Base-by-base conservation (phyloP, 306 rosid genomes). In the Acacia confusa region DNA sequence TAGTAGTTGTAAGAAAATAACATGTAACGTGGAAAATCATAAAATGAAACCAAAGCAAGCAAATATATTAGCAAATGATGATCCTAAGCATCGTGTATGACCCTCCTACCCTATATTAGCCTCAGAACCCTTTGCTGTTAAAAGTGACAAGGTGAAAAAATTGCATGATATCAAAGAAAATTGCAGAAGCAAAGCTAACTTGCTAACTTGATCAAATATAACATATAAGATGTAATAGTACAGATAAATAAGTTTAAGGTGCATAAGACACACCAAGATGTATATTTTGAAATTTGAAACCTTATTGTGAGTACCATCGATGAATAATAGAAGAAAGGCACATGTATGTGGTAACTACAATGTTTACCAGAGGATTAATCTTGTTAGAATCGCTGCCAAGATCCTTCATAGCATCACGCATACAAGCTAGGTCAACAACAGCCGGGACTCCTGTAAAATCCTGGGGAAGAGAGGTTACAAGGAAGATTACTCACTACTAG, bases 401-500 rank as follows among this genome's bases (percentile, higher is more conserved):
- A 70, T 70, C 91, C 83, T 93, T 96, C 99, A 96, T 93, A 74
- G 99, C 99, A 93, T 96, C 99, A 55, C 99, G 98, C 99, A 96
- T 96, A 72, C 96, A 91, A 66, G 99, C 99, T 64, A 96, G 91
- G 83, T 96, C 99, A 55, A 96, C 99, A 82, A 96, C 99, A 57
- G 97, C 97, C 41, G 99, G 99, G 36, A 96, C 99, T 80, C 99
- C 99, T 9, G 99, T 96, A 81, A 96, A 96, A 88, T 96, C 99
- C 99, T 96, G 86, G 8, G 32, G 63, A 75, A 41, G 44, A 52
- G 19, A 66, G 72, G 72, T 82, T 53, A 70, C 64, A 50, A 28
- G 70, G 64, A 68, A 17, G 69, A 84, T 57, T n/a, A 34, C 34
- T 41, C 16, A 28, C 40, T 4, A 68, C 44, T 73, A 32, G 24